Conservation (phyloP, 805 yeast genomes). For the Yarrowia hollandica region DNA sequence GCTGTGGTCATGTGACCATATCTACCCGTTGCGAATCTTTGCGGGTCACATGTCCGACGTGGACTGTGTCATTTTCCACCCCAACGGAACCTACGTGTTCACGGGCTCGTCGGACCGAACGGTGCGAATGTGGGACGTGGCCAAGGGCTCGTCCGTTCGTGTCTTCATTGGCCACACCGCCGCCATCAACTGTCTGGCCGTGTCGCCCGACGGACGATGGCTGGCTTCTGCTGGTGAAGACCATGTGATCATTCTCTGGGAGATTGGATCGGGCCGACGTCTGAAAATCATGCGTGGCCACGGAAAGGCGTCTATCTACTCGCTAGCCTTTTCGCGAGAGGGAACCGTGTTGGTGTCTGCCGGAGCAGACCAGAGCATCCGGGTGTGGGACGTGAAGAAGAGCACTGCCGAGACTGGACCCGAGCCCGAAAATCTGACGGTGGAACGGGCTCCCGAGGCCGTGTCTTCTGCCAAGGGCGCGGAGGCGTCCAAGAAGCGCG, state of each 20-base stretch:
- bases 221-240: slow-evolving; percentile 95
- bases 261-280: slow-evolving; percentile 84
- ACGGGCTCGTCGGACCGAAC: slow-evolving; percentile 97
- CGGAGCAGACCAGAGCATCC: slow-evolving; percentile 87
- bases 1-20: slow-evolving; percentile 97
- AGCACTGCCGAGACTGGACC: slow-evolving; percentile 79
- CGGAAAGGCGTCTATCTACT: slow-evolving; percentile 81
- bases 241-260: slow-evolving; percentile 86
- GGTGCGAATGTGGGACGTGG: slow-evolving; percentile 97
- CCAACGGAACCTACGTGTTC: slow-evolving; percentile 89
- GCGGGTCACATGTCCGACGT: slow-evolving; percentile 98
- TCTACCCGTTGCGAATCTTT: slow-evolving; percentile 90
- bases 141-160: slow-evolving; percentile 83
- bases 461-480: slow-evolving; percentile 28
- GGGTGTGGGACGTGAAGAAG: slow-evolving; percentile 93
- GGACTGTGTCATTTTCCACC: slow-evolving; percentile 92
- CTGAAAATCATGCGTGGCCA: slow-evolving; percentile 94
- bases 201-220: slow-evolving; percentile 97
- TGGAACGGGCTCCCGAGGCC: slow-evolving; percentile 39
- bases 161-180: slow-evolving; percentile 90
- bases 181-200: slow-evolving; percentile 81
- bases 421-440: slow-evolving; percentile 68
- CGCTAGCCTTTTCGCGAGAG: slow-evolving; percentile 79
- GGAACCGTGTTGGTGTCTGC: slow-evolving; percentile 89
- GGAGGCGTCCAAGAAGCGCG: slow-evolving; percentile 48